These are phyloP conservation scores for Blumeria hordei DNA, from an alignment of 2,329 filamentous ascomycete species.

Conservation along the genomic window DNA sequence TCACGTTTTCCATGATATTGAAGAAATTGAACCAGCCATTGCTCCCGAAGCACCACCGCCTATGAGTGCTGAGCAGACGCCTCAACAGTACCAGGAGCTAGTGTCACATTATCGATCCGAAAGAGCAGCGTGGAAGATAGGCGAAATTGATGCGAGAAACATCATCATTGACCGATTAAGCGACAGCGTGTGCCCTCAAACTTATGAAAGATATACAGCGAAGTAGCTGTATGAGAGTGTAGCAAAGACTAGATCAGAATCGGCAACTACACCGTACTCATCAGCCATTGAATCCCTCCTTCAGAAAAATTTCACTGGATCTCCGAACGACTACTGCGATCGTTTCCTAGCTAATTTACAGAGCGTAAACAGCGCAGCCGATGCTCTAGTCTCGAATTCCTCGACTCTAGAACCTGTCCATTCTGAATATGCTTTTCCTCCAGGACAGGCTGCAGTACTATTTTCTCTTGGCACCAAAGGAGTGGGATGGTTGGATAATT, in stretches of 20 bases:
- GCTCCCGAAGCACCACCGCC: too few relatives aligned
- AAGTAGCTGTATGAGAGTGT: neutral
- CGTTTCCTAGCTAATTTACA: neutral
- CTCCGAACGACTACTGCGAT: neutral
- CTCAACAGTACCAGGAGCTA: too few relatives aligned
- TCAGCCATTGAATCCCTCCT: neutral
- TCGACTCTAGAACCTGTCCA: neutral
- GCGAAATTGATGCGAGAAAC: neutral
- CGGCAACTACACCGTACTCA: neutral
- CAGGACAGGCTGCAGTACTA: neutral
- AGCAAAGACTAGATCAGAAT: neutral
- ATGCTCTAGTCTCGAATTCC: neutral
- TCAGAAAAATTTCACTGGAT: neutral
- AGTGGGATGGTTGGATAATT: neutral
- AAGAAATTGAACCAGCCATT: too few relatives aligned
- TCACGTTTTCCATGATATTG: neutral
- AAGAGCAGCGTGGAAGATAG: neutral
- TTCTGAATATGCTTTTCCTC: neutral
- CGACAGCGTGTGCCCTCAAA: neutral
- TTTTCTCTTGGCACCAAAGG: neutral
- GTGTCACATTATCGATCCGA: too few relatives aligned
- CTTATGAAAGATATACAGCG: neutral
- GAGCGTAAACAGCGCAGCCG: neutral
- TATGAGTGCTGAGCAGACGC: too few relatives aligned
- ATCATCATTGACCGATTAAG: neutral